phyloP scores from a whole-genome alignment of 2,329 filamentous ascomycete genomes.

The Fusarium sp. region DNA sequence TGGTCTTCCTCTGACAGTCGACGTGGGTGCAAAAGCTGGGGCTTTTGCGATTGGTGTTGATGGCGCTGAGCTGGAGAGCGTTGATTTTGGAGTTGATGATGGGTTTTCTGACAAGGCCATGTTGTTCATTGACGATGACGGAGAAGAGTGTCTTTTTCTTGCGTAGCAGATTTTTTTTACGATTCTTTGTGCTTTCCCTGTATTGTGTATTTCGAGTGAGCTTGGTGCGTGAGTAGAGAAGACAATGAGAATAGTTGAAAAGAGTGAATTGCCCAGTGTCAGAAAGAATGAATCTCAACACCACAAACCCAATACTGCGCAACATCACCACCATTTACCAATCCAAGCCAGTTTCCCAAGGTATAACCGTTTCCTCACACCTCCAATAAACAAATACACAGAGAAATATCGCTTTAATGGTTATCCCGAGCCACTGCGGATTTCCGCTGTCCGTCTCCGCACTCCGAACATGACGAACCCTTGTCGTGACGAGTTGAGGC shows the following conservation, averaged over 20 bases:
- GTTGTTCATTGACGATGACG: background rate
- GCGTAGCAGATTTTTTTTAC: background rate
- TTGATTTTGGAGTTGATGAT: background rate
- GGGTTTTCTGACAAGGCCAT: background rate
- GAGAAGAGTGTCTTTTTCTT: background rate
- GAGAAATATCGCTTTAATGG: background rate
- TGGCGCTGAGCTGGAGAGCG: background rate
- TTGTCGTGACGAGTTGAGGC: background rate
- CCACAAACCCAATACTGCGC: background rate
- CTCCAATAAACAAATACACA: background rate
- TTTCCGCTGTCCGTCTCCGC: background rate
- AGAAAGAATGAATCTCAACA: background rate
- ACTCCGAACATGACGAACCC: background rate
- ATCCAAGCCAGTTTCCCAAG: background rate
- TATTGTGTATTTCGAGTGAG: no score
- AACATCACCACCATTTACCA: background rate
- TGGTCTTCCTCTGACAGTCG: background rate
- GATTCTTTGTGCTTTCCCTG: no score
- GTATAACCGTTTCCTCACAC: background rate
- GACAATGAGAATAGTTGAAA: background rate
- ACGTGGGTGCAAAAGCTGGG: background rate
- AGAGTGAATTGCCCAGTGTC: background rate
- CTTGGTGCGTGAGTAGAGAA: background rate
- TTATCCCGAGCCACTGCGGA: background rate
- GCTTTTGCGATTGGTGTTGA: background rate